A percentile compares a stretch with the other conserved stretches of the same genome.
phyloP scores from a whole-genome alignment of 805 yeast species.

The Myxozyma geophila region DNA sequence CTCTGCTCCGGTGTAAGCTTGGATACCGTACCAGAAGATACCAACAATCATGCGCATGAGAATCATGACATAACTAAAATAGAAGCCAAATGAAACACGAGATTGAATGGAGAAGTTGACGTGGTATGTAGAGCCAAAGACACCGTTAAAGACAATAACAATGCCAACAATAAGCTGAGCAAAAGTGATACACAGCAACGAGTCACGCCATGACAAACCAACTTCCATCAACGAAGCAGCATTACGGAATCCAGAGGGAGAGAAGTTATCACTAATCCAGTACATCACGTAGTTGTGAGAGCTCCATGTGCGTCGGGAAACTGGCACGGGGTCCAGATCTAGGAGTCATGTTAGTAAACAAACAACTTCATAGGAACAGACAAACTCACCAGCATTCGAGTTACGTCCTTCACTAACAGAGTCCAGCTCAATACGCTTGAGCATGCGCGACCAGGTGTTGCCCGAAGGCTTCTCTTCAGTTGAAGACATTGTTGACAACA shows the following conservation, averaged over 20 bases:
- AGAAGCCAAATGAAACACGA: slow-evolving; percentile 57
- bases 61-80: slow-evolving; percentile 76
- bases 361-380: neutral
- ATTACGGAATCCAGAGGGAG: slow-evolving; percentile 50
- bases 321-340: slow-evolving; percentile 34
- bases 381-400: slow-evolving; percentile 12
- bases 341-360: neutral
- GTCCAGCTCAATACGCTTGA: slow-evolving; percentile 9
- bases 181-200: slow-evolving; percentile 52
- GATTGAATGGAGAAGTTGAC: slow-evolving; percentile 54
- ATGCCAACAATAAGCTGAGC: slow-evolving; percentile 50
- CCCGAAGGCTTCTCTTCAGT: neutral
- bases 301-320: slow-evolving; percentile 53
- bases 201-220: slow-evolving; percentile 51
- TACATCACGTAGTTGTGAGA: slow-evolving; percentile 47
- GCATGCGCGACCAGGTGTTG: slow-evolving; percentile 4
- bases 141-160: slow-evolving; percentile 52
- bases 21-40: slow-evolving; percentile 57
- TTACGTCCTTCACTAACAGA: slow-evolving; percentile 8
- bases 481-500: neutral
- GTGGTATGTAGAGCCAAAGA: slow-evolving; percentile 55
- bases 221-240: slow-evolving; percentile 51
- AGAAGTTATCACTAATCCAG: slow-evolving; percentile 40
- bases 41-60: slow-evolving; percentile 74
- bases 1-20: slow-evolving; percentile 81